Percentiles rank a stretch among this genome's conserved stretches.
phyloP scores from a whole-genome alignment of 2,329 filamentous ascomycete genomes.

The Rachicladosporium sp. region DNA sequence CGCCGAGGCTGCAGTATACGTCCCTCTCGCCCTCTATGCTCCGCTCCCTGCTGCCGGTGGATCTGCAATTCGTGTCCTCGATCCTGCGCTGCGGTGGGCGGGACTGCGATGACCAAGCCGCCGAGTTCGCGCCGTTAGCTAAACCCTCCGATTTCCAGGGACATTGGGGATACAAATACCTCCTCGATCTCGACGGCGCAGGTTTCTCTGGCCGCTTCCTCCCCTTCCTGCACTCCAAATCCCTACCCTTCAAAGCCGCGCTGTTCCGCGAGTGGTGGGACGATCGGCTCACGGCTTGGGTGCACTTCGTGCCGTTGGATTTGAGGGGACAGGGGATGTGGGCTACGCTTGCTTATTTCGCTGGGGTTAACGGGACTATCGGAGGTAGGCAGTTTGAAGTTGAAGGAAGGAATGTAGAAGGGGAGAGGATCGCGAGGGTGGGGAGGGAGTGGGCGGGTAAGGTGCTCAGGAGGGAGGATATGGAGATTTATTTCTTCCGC shows the following conservation, averaged over 20 bases:
- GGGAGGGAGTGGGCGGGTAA: conserved; percentile 53
- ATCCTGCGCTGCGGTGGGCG: conserved; percentile 43
- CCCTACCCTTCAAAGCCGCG: conserved; percentile 57
- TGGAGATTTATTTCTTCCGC: conserved; percentile 70
- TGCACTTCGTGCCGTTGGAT: conserved; percentile 71
- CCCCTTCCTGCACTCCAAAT: conserved; percentile 51
- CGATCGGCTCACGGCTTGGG: conserved; percentile 60
- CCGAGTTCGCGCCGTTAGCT: conserved; percentile 35
- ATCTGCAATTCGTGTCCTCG: conserved; percentile 48
- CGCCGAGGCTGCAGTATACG: conserved; percentile 44
- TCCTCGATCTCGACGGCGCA: conserved; percentile 59
- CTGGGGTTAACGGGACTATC: conserved; percentile 40
- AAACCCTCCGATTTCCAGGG: conserved; percentile 38
- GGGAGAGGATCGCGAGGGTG: conserved; percentile 51
- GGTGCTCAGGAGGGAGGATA: conserved; percentile 57
- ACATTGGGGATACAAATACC: conserved; percentile 55
- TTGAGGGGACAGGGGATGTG: conserved; percentile 60
- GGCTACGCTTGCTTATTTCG: conserved; percentile 63
- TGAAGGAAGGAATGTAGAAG: conserved; percentile 41
- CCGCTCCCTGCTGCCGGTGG: conserved; percentile 40
- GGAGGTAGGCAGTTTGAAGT: conserved; percentile 38
- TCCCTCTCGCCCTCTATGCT: conserved; percentile 42
- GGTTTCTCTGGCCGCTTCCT: conserved; percentile 55
- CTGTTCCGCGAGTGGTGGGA: conserved; percentile 74
- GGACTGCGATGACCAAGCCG: conserved; percentile 41